These are phyloP conservation scores for Euphorbia celastroides DNA, from an alignment of 441 rosid species.

Conservation along the genomic window DNA sequence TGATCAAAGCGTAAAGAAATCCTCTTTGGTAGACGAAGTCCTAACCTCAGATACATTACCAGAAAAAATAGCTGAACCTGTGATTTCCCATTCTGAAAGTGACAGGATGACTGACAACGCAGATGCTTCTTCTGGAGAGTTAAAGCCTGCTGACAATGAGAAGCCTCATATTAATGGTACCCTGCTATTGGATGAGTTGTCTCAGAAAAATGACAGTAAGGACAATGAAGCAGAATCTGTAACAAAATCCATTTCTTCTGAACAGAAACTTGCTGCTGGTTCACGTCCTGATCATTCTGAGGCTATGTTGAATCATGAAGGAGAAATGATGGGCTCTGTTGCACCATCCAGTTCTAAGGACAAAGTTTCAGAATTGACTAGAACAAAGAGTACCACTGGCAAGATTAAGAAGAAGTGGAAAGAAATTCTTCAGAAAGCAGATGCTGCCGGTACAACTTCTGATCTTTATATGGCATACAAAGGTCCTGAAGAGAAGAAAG, in stretches of 20 bases:
- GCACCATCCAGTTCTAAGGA: slow-evolving; percentile 44
- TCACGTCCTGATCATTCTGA: slow-evolving; percentile 24
- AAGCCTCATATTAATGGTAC: slow-evolving; percentile 24
- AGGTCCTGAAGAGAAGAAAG: slow-evolving; percentile 85
- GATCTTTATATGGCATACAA: slow-evolving; percentile 91
- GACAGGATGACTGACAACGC: slow-evolving; percentile 17
- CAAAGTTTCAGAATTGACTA: slow-evolving; percentile 41
- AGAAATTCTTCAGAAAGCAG: slow-evolving; percentile 83
- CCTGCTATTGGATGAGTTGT: slow-evolving; percentile 22
- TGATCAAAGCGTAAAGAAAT: slow-evolving; percentile 23
- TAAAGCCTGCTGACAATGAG: slow-evolving; percentile 27
- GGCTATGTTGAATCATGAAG: slow-evolving; percentile 29
- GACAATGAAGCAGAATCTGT: slow-evolving; percentile 18
- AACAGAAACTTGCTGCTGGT: slow-evolving; percentile 31
- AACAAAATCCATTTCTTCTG: slow-evolving; percentile 20
- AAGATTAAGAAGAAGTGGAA: slow-evolving; percentile 53
- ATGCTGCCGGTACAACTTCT: slow-evolving; percentile 80
- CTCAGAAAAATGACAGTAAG: slow-evolving; percentile 17
- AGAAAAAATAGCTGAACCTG: slow-evolving; percentile 28
- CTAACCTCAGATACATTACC: slow-evolving; percentile 24
- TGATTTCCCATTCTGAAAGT: slow-evolving; percentile 24
- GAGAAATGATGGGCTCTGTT: slow-evolving; percentile 21
- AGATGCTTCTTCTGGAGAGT: slow-evolving; percentile 28
- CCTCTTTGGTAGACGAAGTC: slow-evolving; percentile 26
- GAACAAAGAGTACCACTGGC: slow-evolving; percentile 35